Conservation (phyloP, 495 filamentous ascomycete genomes). For the Penicillium silybi region DNA sequence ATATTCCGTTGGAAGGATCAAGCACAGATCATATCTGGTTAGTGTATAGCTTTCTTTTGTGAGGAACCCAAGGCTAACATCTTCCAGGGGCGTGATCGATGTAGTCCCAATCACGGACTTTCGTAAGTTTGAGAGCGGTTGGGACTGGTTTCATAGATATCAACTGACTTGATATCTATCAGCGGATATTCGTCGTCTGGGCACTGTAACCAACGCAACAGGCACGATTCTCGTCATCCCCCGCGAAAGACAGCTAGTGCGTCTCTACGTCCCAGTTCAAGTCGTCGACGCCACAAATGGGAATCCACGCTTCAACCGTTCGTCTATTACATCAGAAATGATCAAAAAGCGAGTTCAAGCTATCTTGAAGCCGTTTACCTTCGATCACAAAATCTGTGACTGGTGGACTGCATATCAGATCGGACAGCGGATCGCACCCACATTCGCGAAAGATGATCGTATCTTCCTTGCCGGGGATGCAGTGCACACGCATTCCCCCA, state of each 20-base stretch:
- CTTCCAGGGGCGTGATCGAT: constrained; percentile 52
- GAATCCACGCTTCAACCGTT: constrained; percentile 37
- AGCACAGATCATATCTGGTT: constrained; percentile 58
- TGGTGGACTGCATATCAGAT: constrained; percentile 61
- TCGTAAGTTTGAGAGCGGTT: constrained; percentile 33
- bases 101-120: constrained; percentile 64
- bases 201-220: constrained; percentile 54
- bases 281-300: constrained; percentile 10
- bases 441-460: constrained; percentile 61
- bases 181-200: constrained; percentile 59
- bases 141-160: not conserved
- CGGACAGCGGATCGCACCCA: constrained; percentile 66
- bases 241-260: constrained; percentile 60
- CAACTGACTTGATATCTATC: not conserved
- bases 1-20: constrained; percentile 53
- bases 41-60: not conserved
- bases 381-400: constrained; percentile 56
- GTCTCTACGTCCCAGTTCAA: constrained; percentile 68
- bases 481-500: constrained; percentile 77
- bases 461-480: constrained; percentile 81
- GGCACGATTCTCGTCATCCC: constrained; percentile 67
- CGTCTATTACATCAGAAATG: constrained; percentile 54
- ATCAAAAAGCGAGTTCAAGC: constrained; percentile 57
- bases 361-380: constrained; percentile 57
- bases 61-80: not conserved